Evolutionary conservation across 2,329 filamentous ascomycete species (phyloP).

Genomic region (Clarireedia monteithiana): DNA sequence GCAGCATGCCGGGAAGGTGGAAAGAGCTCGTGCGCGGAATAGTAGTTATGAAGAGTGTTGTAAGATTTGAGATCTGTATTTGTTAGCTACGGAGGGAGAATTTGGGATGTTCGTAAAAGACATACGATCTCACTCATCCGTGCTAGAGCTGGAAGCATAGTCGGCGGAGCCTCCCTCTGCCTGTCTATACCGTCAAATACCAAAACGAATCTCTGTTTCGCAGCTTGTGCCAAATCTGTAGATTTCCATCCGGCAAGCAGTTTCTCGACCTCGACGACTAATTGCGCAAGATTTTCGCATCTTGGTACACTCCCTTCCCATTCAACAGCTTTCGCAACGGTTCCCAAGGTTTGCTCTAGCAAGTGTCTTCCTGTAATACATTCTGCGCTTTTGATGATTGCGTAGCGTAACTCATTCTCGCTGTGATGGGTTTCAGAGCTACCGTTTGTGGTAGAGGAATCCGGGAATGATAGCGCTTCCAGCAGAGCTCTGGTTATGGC

Average conservation of each 20-base stretch:
- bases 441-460: constrained; percentile 47
- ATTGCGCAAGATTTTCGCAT: constrained; percentile 73
- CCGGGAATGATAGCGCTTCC: constrained; percentile 31
- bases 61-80: constrained; percentile 66
- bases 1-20: constrained; percentile 60
- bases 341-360: constrained; percentile 60
- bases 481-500: constrained; percentile 59
- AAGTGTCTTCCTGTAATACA: constrained; percentile 74
- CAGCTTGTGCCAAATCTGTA: constrained; percentile 20
- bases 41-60: constrained; percentile 68
- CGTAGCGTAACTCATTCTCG: constrained; percentile 40
- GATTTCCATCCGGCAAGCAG: constrained; percentile 38
- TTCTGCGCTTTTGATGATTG: constrained; percentile 61
- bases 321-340: constrained; percentile 46
- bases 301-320: constrained; percentile 45
- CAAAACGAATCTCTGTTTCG: constrained; percentile 57
- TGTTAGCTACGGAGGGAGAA: constrained; percentile 10
- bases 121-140: constrained; percentile 73
- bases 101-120: constrained; percentile 10
- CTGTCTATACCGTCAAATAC: constrained; percentile 84
- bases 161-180: constrained; percentile 72
- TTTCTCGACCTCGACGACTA: constrained; percentile 64
- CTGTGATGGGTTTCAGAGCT: constrained; percentile 45
- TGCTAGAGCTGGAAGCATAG: constrained; percentile 72
- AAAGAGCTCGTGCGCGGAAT: constrained; percentile 62